Percentiles rank a stretch among this genome's conserved stretches.
Conservation (phyloP, 441 rosid genomes). For the Populus hybrid region DNA sequence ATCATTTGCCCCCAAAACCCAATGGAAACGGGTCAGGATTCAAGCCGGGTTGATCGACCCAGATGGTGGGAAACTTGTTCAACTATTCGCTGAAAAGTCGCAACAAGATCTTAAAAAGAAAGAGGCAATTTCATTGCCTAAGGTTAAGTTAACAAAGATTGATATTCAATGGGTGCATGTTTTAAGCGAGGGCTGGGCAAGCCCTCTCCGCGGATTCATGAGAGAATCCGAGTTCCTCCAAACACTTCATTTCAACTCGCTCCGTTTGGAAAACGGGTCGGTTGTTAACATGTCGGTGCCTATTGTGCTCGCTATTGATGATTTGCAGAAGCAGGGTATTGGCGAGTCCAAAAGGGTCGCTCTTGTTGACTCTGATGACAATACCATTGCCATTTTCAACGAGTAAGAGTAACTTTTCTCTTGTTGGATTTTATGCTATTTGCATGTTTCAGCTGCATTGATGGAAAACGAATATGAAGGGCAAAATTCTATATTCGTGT, state of each 20-base stretch:
- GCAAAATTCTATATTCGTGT: neutral
- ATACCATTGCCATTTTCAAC: constrained; percentile 64
- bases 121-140: constrained; percentile 62
- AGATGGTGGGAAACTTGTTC: constrained; percentile 78
- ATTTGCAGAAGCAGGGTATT: constrained; percentile 57
- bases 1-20: constrained; percentile 22
- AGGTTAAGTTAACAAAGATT: constrained; percentile 59
- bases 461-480: neutral
- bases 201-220: constrained; percentile 94
- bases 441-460: constrained; percentile 4
- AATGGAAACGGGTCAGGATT: constrained; percentile 19
- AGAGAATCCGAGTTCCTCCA: constrained; percentile 99
- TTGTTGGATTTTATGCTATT: neutral
- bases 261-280: constrained; percentile 83
- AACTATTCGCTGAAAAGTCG: constrained; percentile 60
- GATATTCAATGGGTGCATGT: constrained; percentile 93
- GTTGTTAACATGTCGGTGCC: constrained; percentile 96
- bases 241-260: constrained; percentile 96
- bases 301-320: constrained; percentile 81
- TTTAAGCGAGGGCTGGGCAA: constrained; percentile 97
- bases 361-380: constrained; percentile 62
- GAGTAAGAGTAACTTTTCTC: constrained; percentile 43
- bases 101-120: constrained; percentile 43
- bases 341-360: constrained; percentile 67
- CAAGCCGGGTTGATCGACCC: constrained; percentile 76